phyloP scores from a whole-genome alignment of 768 basidiomycete species.

The Russula abietina region DNA sequence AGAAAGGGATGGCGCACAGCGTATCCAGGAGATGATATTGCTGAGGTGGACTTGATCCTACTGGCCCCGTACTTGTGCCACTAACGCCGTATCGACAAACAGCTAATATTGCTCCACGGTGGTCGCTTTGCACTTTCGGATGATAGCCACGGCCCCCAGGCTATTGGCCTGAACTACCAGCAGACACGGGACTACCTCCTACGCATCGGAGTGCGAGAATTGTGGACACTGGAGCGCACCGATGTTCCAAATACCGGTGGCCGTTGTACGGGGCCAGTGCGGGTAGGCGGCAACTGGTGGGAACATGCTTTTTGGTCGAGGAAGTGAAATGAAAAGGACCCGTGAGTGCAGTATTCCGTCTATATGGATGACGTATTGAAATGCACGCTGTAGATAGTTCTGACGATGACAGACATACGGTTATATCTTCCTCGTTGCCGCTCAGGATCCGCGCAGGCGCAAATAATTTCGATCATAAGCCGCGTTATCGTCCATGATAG shows the following conservation, averaged over 20 bases:
- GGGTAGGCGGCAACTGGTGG: slow-evolving; percentile 49
- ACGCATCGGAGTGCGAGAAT: slow-evolving; percentile 49
- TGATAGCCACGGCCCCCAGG: slow-evolving; percentile 88
- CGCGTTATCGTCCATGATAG: slow-evolving; percentile 1
- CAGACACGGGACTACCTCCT: slow-evolving; percentile 59
- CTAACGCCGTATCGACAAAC: slow-evolving; percentile 7
- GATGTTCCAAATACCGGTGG: slow-evolving; percentile 41
- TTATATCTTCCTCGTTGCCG: not conserved
- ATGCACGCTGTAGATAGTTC: not conserved
- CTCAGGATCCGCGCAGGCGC: slow-evolving; percentile 5
- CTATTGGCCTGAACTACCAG: slow-evolving; percentile 82
- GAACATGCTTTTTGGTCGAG: slow-evolving; percentile 52
- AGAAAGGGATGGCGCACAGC: slow-evolving; percentile 83
- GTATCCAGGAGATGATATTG: slow-evolving; percentile 77
- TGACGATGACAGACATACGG: slow-evolving; percentile 2
- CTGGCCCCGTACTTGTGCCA: slow-evolving; percentile 16
- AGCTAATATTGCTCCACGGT: slow-evolving; percentile 65
- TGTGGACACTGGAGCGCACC: slow-evolving; percentile 55
- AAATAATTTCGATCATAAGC: slow-evolving; percentile 3
- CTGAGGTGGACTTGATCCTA: slow-evolving; percentile 47
- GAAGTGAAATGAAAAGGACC: not conserved
- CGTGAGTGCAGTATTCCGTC: slow-evolving; percentile 7
- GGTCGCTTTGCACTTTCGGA: slow-evolving; percentile 87
- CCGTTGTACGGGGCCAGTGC: slow-evolving; percentile 40
- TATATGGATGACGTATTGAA: not conserved